Evolutionary conservation across 2,329 filamentous ascomycete species (phyloP).

Genomic region (Pyricularia grisea): DNA sequence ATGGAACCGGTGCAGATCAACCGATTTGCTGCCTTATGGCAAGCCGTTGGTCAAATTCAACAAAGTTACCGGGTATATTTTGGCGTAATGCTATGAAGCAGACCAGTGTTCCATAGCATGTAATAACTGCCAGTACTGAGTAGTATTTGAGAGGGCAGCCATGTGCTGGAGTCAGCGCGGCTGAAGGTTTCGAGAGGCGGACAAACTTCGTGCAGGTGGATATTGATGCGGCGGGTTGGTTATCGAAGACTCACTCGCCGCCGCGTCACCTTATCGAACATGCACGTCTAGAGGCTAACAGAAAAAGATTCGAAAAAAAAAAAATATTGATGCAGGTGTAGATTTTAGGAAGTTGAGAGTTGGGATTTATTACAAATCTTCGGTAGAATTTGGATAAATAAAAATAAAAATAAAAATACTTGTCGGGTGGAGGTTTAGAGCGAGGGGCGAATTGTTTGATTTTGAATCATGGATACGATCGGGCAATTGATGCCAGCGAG

Average conservation of each 20-base stretch:
- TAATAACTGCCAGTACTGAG: constrained; percentile 5
- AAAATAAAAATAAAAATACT: neutral
- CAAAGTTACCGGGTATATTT: neutral
- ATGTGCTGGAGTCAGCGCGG: constrained; percentile 2
- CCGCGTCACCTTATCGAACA: neutral
- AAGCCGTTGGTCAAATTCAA: neutral
- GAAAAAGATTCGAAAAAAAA: neutral
- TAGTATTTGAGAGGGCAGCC: constrained; percentile 1
- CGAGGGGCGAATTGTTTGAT: neutral
- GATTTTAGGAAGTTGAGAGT: neutral
- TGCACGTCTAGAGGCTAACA: neutral
- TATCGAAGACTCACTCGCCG: neutral
- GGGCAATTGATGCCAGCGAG: neutral
- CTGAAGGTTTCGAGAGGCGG: neutral
- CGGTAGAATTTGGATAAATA: no score
- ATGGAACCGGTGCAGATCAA: neutral
- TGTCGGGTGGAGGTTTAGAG: neutral
- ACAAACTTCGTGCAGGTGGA: neutral
- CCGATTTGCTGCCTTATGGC: neutral
- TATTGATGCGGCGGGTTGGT: neutral
- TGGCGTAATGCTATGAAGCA: constrained; percentile 3
- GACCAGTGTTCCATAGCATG: constrained; percentile 6
- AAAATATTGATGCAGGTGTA: neutral
- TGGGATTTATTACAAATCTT: neutral
- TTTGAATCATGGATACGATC: neutral